These are phyloP conservation scores for Nigrograna mackinnonii DNA, from an alignment of 2,329 filamentous ascomycete genomes.

Conservation along the genomic window DNA sequence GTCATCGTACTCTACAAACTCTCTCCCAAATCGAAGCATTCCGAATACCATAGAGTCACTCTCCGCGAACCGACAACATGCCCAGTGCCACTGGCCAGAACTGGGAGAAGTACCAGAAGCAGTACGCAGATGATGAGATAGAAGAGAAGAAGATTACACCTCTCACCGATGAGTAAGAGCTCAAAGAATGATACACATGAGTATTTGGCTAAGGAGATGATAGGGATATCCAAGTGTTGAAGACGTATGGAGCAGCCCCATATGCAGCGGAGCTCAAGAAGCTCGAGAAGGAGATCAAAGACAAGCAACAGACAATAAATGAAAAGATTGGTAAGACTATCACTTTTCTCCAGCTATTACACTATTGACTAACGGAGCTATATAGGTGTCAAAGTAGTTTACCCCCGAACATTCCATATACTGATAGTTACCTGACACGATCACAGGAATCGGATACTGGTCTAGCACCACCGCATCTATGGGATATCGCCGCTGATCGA, in stretches of 20 bases:
- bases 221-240: constrained; percentile 98
- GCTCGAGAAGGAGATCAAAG: constrained; percentile 99
- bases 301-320: constrained; percentile 96
- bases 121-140: constrained; percentile 92
- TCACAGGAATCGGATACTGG: constrained; percentile 93
- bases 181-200: neutral
- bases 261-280: constrained; percentile 94
- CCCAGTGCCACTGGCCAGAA: constrained; percentile 89
- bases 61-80: constrained; percentile 60
- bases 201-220: constrained; percentile 32
- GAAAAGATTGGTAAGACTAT: constrained; percentile 91
- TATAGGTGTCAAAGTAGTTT: constrained; percentile 65
- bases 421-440: constrained; percentile 8
- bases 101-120: constrained; percentile 99
- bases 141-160: constrained; percentile 99
- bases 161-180: constrained; percentile 86
- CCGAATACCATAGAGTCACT: too few relatives aligned
- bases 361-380: constrained; percentile 4
- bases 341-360: constrained; percentile 29
- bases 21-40: too few relatives aligned
- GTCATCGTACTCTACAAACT: too few relatives aligned
- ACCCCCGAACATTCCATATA: neutral
- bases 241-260: constrained; percentile 96
- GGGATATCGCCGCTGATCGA: constrained; percentile 96
- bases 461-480: constrained; percentile 95